These are phyloP conservation scores for Trichoderma endophyticum DNA, from an alignment of 2,329 filamentous ascomycete species.

Conservation along the genomic window DNA sequence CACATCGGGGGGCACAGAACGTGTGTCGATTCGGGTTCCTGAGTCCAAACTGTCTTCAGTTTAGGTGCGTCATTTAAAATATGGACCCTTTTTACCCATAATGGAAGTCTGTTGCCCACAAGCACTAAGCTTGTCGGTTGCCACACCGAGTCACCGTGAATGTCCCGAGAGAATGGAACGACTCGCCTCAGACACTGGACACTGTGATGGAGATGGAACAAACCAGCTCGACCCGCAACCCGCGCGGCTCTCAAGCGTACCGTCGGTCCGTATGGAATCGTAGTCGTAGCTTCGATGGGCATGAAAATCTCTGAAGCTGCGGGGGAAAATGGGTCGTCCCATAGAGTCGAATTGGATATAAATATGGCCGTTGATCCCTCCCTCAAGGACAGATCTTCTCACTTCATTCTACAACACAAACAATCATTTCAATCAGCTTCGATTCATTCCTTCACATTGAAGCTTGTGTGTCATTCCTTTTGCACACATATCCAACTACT, in stretches of 20 bases:
- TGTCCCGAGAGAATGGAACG: background rate
- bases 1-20: background rate
- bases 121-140: background rate
- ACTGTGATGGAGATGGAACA: constrained; percentile 1
- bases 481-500: constrained; percentile 3
- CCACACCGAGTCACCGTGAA: constrained; percentile 14
- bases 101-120: constrained; percentile 10
- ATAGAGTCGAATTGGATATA: constrained; percentile 4
- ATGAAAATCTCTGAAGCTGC: constrained; percentile 1
- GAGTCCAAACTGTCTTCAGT: constrained; percentile 12
- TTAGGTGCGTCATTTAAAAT: constrained; percentile 15
- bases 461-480: constrained; percentile 15
- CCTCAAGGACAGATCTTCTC: background rate
- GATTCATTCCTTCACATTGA: constrained; percentile 15
- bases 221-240: constrained; percentile 5
- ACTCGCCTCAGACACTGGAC: background rate
- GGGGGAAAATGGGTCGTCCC: constrained; percentile 8
- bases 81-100: background rate
- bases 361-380: constrained; percentile 11
- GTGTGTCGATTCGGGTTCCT: constrained; percentile 5
- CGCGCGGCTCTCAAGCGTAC: constrained; percentile 13
- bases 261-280: constrained; percentile 14
- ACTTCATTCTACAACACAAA: background rate
- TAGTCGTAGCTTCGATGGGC: background rate
- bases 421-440: constrained; percentile 9